These are phyloP conservation scores for Calocybe cyanea DNA, from an alignment of 768 basidiomycete species.

Conservation along the genomic window DNA sequence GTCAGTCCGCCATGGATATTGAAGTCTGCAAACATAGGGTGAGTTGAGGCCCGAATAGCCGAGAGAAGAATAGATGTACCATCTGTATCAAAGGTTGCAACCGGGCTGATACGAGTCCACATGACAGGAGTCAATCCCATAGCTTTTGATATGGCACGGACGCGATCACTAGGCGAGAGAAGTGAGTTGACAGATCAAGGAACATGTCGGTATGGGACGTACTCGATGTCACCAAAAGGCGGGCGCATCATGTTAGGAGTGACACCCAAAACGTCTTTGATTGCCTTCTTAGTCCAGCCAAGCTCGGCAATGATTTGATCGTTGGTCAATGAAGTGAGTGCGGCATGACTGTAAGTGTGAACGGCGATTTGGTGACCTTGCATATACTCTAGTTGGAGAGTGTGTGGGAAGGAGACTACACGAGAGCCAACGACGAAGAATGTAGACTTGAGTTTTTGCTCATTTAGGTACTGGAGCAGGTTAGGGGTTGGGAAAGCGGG, in stretches of 20 bases:
- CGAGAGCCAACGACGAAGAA: conserved; percentile 90
- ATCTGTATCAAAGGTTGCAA: conserved; percentile 67
- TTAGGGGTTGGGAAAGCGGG: conserved; percentile 75
- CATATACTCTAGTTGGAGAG: conserved; percentile 75
- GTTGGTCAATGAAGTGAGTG: conserved; percentile 70
- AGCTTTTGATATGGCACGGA: conserved; percentile 76
- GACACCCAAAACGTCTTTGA: conserved; percentile 76
- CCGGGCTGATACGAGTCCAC: conserved; percentile 68
- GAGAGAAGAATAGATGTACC: conserved; percentile 31
- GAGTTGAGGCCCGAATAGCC: conserved; percentile 3
- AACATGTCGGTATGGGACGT: conserved; percentile 17
- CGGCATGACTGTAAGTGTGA: conserved; percentile 68
- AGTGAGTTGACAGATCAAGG: conserved; percentile 1
- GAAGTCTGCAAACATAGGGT: conserved; percentile 53
- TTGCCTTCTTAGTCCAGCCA: conserved; percentile 83
- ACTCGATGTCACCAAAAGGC: conserved; percentile 81
- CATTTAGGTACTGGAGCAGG: conserved; percentile 66
- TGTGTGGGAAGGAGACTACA: conserved; percentile 62
- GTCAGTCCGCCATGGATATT: conserved; percentile 67
- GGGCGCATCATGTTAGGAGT: conserved; percentile 80
- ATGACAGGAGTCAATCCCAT: conserved; percentile 84
- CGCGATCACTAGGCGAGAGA: conserved; percentile 59
- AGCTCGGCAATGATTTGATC: conserved; percentile 85
- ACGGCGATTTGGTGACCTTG: conserved; percentile 73
- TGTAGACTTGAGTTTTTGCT: conserved; percentile 66